Conservation (phyloP, 1,139 yeast genomes). For the Geotrichum bryndzae region DNA sequence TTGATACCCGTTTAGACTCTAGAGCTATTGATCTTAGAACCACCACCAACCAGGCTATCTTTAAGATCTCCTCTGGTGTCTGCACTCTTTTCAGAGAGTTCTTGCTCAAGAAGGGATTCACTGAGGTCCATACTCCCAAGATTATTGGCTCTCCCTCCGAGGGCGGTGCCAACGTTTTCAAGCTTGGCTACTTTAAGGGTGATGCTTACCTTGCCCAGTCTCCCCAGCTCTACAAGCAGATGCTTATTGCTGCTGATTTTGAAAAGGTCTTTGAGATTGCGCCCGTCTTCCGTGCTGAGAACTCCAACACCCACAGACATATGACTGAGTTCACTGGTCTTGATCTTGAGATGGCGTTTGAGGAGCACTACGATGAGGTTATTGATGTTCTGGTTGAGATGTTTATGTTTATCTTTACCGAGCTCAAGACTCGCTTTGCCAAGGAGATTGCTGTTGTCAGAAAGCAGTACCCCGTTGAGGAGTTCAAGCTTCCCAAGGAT, state of each 20-base stretch:
- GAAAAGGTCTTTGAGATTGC: conserved; percentile 94
- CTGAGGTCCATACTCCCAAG: conserved; percentile 94
- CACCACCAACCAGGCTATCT: conserved; percentile 93
- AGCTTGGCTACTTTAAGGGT: conserved; percentile 84
- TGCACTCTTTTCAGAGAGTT: conserved; percentile 86
- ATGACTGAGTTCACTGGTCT: conserved; percentile 98
- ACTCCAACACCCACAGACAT: conserved; percentile 97
- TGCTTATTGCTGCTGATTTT: conserved; percentile 94
- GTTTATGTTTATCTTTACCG: conserved; percentile 80
- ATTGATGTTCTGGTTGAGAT: conserved; percentile 76
- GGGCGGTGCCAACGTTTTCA: conserved; percentile 96
- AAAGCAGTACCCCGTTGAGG: conserved; percentile 95
- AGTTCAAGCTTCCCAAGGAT: conserved; percentile 73
- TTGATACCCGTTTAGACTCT: conserved; percentile 91
- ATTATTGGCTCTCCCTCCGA: conserved; percentile 92
- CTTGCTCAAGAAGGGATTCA: conserved; percentile 58
- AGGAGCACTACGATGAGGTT: conserved; percentile 95
- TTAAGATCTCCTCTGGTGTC: conserved; percentile 88
- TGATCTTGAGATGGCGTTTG: conserved; percentile 96
- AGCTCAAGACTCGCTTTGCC: conserved; percentile 71
- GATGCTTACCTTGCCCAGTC: conserved; percentile 94
- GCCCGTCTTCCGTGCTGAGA: conserved; percentile 98
- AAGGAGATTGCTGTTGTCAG: conserved; percentile 86
- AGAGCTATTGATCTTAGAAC: conserved; percentile 96
- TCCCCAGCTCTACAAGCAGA: conserved; percentile 96